Base-by-base conservation (phyloP, 2,329 filamentous ascomycete genomes). In the Cadophora sp. region DNA sequence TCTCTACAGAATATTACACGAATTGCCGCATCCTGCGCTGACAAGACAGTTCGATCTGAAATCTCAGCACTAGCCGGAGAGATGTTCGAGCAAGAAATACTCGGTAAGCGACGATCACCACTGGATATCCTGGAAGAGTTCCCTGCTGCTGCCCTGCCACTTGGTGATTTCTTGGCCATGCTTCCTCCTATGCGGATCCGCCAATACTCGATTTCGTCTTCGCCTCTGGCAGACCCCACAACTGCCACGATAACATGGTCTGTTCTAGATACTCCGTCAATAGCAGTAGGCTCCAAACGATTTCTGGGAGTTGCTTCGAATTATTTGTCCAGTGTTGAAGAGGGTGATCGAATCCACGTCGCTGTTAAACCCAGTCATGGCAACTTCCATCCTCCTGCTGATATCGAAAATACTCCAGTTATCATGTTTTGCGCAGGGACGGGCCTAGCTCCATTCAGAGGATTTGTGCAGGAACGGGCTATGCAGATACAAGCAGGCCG, bases 191-290 rank as follows among this genome's bases (percentile, higher is more conserved):
- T 96, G 89, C 88, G 91, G 31, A 84, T 92, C 48, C 86, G 91
- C n/a, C 90, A 92, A 77, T 94, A 94, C 81, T 92, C 89, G 37
- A 93, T 94, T 75, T 93, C 91, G 0, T 93, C 91, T 0, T 92
- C 91, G 0, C 90, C 91, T 0, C 82, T 92, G 0, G 82, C 81
- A 6, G 90, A 97, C 62, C 83, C 97, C 2, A 82, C 96, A 3
- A 75, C 78, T 5, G 86, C 86, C 0, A 81, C 82, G 9, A 83
- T 97, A 26, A 94, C 87, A 0, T 89, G 87, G 76, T 82, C 82
- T 11, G 84, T 90, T 2, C 80, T 88, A 43, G 82, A 85, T 62
- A 79, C 81, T 3, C 81, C 82, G 0, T 81, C 84, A 0, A 73
- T 71, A 29, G 56, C 66, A 6, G 61, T 50, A 9, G 61, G 51